Conservation (phyloP, 768 basidiomycete species). For the Tephrocybe sp. region DNA sequence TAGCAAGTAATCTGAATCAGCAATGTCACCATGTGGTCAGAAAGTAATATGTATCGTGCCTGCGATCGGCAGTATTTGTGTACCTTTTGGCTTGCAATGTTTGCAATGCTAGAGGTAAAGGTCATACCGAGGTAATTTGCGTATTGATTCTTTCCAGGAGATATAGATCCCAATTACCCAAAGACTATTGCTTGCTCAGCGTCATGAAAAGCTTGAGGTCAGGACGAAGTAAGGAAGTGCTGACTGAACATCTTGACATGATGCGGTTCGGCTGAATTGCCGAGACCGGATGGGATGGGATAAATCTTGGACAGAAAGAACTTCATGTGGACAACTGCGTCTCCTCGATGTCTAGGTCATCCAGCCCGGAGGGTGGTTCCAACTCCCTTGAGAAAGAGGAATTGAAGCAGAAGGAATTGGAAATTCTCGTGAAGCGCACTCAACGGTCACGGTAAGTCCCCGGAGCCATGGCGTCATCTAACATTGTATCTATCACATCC, state of each 20-base stretch:
- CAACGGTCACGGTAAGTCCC: conserved; percentile 10
- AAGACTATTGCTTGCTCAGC: no score
- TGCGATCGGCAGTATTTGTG: no score
- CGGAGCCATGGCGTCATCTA: neutral
- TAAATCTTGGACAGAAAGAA: conserved; percentile 16
- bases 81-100: no score
- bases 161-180: no score
- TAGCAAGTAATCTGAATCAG: no score
- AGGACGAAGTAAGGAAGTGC: neutral
- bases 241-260: neutral
- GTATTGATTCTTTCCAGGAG: no score
- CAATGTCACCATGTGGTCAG: no score
- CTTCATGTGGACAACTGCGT: neutral
- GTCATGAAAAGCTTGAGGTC: neutral
- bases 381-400: conserved; percentile 6
- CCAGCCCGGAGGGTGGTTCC: neutral
- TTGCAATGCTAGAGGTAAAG: no score
- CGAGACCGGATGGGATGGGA: conserved; percentile 21
- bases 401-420: neutral
- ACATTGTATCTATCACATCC: neutral
- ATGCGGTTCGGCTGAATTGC: conserved; percentile 20
- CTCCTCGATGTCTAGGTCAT: conserved; percentile 7
- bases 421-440: conserved; percentile 3
- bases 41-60: no score
- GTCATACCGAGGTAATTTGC: no score